phyloP scores from a whole-genome alignment of 169 alveolate genomes.

The Pseudocohnilembus persalinus region DNA sequence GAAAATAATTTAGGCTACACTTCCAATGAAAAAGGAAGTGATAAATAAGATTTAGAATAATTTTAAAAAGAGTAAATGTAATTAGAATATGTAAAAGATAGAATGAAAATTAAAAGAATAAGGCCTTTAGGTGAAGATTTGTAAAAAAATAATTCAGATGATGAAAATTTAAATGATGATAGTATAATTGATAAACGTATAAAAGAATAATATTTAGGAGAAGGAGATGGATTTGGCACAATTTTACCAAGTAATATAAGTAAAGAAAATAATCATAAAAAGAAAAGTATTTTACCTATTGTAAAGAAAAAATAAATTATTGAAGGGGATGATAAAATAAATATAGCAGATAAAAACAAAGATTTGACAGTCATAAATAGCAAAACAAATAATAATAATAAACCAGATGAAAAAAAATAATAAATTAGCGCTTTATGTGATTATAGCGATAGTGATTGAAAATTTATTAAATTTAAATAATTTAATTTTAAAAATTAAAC shows the following conservation, averaged over 20 bases:
- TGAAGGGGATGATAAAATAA: neutral
- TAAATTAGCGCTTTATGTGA: neutral
- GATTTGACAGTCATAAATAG: too few relatives aligned
- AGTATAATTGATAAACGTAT: too few relatives aligned
- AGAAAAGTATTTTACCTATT: neutral
- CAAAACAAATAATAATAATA: too few relatives aligned
- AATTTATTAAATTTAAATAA: too few relatives aligned
- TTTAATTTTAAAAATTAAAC: too few relatives aligned
- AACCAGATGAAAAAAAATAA: too few relatives aligned
- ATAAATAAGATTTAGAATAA: too few relatives aligned
- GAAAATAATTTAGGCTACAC: too few relatives aligned
- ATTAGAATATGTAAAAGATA: constrained; percentile 18
- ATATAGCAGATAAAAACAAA: neutral
- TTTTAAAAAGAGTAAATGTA: neutral
- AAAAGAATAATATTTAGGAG: neutral
- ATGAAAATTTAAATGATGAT: neutral
- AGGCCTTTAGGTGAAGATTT: neutral
- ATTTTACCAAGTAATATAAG: too few relatives aligned
- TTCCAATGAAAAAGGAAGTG: too few relatives aligned
- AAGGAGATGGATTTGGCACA: neutral
- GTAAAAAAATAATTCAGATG: neutral
- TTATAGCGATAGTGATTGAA: neutral
- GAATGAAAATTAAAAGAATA: neutral
- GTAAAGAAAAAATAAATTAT: too few relatives aligned
- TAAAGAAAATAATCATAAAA: neutral